A percentile compares a stretch with the other conserved stretches of the same genome.
Conservation (phyloP, 163 green algal genomes). For the Chlamydomonas reinhardtii region DNA sequence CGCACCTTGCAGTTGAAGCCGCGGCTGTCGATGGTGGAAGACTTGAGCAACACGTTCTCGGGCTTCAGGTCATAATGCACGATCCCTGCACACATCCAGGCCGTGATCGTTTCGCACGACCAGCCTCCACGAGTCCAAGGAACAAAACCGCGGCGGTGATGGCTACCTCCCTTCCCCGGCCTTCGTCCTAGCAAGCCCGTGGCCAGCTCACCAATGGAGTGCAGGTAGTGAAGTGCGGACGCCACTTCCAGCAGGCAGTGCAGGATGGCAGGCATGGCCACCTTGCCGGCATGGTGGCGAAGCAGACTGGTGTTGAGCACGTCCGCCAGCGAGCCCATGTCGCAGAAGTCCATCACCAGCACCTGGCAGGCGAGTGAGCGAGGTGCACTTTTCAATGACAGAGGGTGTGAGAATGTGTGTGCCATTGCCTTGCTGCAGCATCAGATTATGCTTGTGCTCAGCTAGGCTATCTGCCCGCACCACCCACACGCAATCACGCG, state of each 20-base stretch:
- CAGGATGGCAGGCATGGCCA: slow-evolving; percentile 52
- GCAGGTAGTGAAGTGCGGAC: slow-evolving; percentile 55
- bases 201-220: slow-evolving; percentile 39
- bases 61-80: slow-evolving; percentile 61
- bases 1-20: slow-evolving; percentile 58
- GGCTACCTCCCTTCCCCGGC: background rate
- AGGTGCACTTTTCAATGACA: background rate
- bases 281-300: slow-evolving; percentile 49
- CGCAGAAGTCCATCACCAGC: slow-evolving; percentile 54
- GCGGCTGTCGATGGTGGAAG: slow-evolving; percentile 48
- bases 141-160: too few relatives aligned
- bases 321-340: slow-evolving; percentile 53
- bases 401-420: too few relatives aligned
- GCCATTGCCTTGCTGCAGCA: too few relatives aligned
- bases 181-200: too few relatives aligned
- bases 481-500: too few relatives aligned
- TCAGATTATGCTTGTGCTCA: too few relatives aligned
- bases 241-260: slow-evolving; percentile 57
- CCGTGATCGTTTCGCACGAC: too few relatives aligned
- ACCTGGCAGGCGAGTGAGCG: slow-evolving; percentile 2
- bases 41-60: slow-evolving; percentile 60
- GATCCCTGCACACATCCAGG: slow-evolving; percentile 20
- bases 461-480: too few relatives aligned
- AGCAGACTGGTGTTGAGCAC: slow-evolving; percentile 54
- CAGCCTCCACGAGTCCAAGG: too few relatives aligned